Evolutionary conservation across 208 protist species (phyloP), one percentile per base, ranked within the genome.

Genomic region (Phytomonas francai): DNA sequence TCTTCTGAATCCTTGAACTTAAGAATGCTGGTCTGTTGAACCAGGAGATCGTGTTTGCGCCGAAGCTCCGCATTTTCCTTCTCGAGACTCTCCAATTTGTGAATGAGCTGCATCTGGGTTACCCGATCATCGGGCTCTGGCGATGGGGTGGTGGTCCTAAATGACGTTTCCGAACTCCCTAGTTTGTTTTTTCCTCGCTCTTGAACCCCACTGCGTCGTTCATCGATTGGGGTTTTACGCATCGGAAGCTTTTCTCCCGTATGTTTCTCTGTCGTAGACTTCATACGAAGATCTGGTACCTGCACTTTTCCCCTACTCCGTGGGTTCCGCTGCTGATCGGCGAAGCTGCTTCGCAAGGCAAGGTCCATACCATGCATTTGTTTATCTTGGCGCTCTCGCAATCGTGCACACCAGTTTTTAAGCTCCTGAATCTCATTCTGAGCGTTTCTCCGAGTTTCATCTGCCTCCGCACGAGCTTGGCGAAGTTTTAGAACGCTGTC

Each of bases 371-470:
- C 34, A 39, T 62, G 51, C 34, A 62, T 51, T 63, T 78, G 71
- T 58, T 65, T 33, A 25, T 62, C 64, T 31, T 76, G 70, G 61
- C 85, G 77, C 51, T 54, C 71, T 36, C 80, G 70, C 19, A 91
- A 68, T 16, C 80, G 82, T n/a, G 68, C 70, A 62, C 74, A 79
- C 70, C 74, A 88, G 9, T 49, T 72, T 58, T 80, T 80, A 2
- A 91, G 70, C 19, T 73, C 77, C 19, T 71, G 70, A 19, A 88
- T 76, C 63, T 89, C 86, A 19, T 67, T 27, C 57, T 74, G 77
- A 29, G 69, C 66, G 31, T 54, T 75, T 69, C 73, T 39, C 65
- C 72, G 59, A 66, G 64, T 34, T 68, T 45, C 70, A 32, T 58
- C 51, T 63, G 31, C 54, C 32, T 76, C 61, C 19, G 34, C 34